Evolutionary conservation across 139 green algal species (phyloP), one percentile per base, ranked within the genome.

Genomic region (Tetraselmis striata): DNA sequence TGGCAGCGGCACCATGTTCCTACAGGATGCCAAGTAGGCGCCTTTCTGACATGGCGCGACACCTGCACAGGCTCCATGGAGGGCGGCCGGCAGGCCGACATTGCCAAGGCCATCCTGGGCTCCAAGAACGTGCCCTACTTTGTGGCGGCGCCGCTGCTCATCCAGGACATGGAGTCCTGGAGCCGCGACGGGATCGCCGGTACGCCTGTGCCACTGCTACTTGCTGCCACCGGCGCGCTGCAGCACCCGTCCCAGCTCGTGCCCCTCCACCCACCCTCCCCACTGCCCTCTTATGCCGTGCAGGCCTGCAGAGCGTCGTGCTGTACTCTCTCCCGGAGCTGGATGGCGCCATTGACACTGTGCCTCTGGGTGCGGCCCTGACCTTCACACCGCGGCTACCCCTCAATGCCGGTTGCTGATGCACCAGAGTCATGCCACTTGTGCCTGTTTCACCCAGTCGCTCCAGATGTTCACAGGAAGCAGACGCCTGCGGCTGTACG

Each of bases 251-350:
- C n/a, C n/a, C n/a, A n/a, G n/a, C n/a, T n/a, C n/a, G n/a, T n/a
- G n/a, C n/a, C n/a, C n/a, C n/a, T n/a, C n/a, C n/a, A n/a, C n/a
- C n/a, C n/a, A n/a, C n/a, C n/a, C n/a, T n/a, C 58, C 58, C 58
- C 58, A 18, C 58, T 23, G 18, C n/a, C n/a, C n/a, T n/a, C n/a
- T n/a, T n/a, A 81, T 25, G 89, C 86, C 77, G 59, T 81, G 80
- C 88, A 31, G 95, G 95, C n/a, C 90, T 98, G 32, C 95, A 99
- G 89, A 94, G 86, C 24, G 94, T 98, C 29, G 95, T 99, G 75
- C 87, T 98, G 29, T 99, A 99, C 90, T 92, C 93, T 0, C 86
- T 99, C 74, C 96, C 96, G 0, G 96, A 99, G 91, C 93, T 99
- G 67, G 96, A 99, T 82, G 96, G 96, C 2, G 95, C 96, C 26